Percentiles rank a stretch among this genome's conserved stretches.
Conservation (phyloP, 202 grass and related monocot genomes). For the Dendrocalamus latiflorus region DNA sequence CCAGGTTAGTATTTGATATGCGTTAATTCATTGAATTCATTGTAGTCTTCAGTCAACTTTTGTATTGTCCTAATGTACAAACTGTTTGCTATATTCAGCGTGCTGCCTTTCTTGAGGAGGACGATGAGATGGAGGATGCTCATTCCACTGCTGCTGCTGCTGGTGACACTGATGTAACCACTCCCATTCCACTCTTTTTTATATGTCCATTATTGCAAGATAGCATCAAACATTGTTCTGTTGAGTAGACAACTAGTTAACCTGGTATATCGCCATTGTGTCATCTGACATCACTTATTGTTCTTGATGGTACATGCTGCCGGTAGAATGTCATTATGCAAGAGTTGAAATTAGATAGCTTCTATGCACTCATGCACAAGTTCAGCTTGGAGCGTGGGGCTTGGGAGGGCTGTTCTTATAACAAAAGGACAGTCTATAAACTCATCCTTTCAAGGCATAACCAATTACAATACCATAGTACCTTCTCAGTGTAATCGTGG, state of each 20-base stretch:
- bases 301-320: neutral
- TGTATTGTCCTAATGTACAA: neutral
- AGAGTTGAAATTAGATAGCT: too few species aligned
- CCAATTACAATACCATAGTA: neutral
- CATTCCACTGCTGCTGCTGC: conserved; percentile 77
- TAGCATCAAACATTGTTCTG: neutral
- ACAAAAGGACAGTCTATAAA: neutral
- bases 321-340: neutral
- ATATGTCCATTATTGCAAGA: neutral
- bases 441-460: neutral
- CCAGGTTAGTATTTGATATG: too few species aligned
- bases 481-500: neutral
- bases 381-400: neutral
- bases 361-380: neutral
- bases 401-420: neutral
- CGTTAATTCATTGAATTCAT: too few species aligned
- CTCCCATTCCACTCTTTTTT: neutral
- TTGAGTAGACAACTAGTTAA: neutral
- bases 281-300: neutral
- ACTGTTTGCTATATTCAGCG: conserved; percentile 53
- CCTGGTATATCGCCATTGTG: neutral
- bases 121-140: conserved; percentile 95
- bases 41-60: neutral
- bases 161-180: conserved; percentile 79
- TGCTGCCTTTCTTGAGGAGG: conserved; percentile 84